These are phyloP conservation scores for Bacidia gigantensis DNA, from an alignment of 495 filamentous ascomycete species.

Conservation along the genomic window DNA sequence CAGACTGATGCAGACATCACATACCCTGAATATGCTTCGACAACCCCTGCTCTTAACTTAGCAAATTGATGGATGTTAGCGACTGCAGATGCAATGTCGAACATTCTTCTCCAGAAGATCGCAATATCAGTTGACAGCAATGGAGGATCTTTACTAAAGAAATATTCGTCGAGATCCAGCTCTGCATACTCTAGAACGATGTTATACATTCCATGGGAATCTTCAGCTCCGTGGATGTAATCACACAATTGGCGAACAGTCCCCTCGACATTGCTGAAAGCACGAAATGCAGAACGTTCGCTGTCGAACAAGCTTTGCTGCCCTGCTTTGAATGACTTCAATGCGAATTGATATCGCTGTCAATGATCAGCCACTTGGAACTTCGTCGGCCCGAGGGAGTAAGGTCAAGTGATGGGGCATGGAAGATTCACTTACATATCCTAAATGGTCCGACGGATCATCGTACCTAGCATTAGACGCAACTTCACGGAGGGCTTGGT, in stretches of 20 bases:
- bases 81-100: constrained; percentile 24
- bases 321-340: constrained; percentile 22
- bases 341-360: constrained; percentile 25
- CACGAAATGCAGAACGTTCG: constrained; percentile 24
- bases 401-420: not conserved
- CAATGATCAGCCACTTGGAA: not conserved
- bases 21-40: not conserved
- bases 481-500: constrained; percentile 4
- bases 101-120: constrained; percentile 26
- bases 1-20: not conserved
- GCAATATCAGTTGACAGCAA: constrained; percentile 19
- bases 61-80: too few relatives aligned
- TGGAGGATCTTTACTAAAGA: constrained; percentile 17
- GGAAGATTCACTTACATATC: not conserved
- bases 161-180: constrained; percentile 24
- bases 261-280: constrained; percentile 15
- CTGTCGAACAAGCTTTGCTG: constrained; percentile 16
- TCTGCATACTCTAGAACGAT: constrained; percentile 27
- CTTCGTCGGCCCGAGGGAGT: not conserved
- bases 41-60: too few relatives aligned
- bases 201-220: constrained; percentile 13
- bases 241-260: constrained; percentile 23
- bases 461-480: constrained; percentile 8
- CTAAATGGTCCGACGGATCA: not conserved
- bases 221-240: constrained; percentile 1